Conservation (phyloP, 129 eudicot species). For the Mikania micrantha region DNA sequence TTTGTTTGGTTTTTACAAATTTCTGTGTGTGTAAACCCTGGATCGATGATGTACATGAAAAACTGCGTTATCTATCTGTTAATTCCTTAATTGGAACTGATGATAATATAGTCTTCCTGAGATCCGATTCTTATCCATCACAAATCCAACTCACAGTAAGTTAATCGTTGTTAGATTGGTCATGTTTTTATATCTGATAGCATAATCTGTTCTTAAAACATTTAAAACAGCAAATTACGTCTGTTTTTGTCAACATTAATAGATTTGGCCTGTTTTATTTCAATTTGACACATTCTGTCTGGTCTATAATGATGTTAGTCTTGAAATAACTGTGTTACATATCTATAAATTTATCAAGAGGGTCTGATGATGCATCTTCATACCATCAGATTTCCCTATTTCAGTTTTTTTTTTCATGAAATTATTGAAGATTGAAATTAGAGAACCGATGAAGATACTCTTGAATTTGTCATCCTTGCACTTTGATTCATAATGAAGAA, state of each 20-base stretch:
- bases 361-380: no score
- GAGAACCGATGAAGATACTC: slow-evolving; percentile 27
- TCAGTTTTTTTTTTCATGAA: neutral
- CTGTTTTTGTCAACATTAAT: no score
- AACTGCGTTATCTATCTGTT: slow-evolving; percentile 50
- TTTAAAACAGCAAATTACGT: no score
- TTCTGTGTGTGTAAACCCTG: neutral
- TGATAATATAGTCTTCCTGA: slow-evolving; percentile 14
- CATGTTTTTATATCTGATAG: neutral
- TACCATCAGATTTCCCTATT: neutral
- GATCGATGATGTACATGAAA: slow-evolving; percentile 17
- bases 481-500: slow-evolving; percentile 38
- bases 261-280: no score
- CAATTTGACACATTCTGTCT: no score
- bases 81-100: slow-evolving; percentile 32
- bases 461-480: slow-evolving; percentile 43
- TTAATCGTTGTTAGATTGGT: neutral
- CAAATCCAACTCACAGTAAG: neutral
- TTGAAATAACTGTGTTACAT: no score
- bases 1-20: no score
- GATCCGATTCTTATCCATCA: neutral
- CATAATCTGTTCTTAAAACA: no score
- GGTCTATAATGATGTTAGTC: no score
- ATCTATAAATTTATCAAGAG: no score
- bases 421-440: neutral